phyloP scores from a whole-genome alignment of 257 asterid genomes.

The Ilex aquifolium region DNA sequence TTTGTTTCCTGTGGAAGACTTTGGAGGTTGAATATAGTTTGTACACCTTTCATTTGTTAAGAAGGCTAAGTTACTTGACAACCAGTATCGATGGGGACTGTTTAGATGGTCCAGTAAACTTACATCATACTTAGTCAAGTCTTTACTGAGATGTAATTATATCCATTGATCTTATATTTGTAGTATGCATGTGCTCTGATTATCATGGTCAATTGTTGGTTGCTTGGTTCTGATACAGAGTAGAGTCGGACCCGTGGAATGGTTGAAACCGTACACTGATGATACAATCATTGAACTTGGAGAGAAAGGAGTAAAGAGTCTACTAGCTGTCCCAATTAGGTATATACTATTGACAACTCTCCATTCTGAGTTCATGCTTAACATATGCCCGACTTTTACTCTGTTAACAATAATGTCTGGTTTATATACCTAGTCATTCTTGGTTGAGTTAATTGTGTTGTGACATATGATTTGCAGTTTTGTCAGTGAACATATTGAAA shows the following conservation, averaged over 20 bases:
- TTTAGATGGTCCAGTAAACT: too few relatives aligned
- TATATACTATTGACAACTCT: conserved; percentile 18
- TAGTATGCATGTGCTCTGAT: not conserved
- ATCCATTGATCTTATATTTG: not conserved
- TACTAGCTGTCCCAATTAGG: conserved; percentile 99
- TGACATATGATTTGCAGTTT: conserved; percentile 44
- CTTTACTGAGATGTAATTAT: too few relatives aligned
- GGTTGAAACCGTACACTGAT: conserved; percentile 97
- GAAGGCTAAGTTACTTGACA: too few relatives aligned
- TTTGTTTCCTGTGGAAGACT: too few relatives aligned
- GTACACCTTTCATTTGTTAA: too few relatives aligned
- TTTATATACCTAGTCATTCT: conserved; percentile 14
- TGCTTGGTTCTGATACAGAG: conserved; percentile 59
- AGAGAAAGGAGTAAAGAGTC: conserved; percentile 82
- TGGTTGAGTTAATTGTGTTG: conserved; percentile 11
- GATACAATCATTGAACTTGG: conserved; percentile 94
- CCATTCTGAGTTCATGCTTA: not conserved
- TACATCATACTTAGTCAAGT: too few relatives aligned
- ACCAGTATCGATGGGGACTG: too few relatives aligned
- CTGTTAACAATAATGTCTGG: not conserved
- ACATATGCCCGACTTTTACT: not conserved
- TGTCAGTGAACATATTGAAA: conserved; percentile 97
- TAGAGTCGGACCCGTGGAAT: conserved; percentile 99
- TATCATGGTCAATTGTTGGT: conserved; percentile 12
- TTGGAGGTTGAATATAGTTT: too few relatives aligned